Evolutionary conservation across 371 early-diverging fungal genomes (phyloP).

Genomic region (Rhizomucor miehei): DNA sequence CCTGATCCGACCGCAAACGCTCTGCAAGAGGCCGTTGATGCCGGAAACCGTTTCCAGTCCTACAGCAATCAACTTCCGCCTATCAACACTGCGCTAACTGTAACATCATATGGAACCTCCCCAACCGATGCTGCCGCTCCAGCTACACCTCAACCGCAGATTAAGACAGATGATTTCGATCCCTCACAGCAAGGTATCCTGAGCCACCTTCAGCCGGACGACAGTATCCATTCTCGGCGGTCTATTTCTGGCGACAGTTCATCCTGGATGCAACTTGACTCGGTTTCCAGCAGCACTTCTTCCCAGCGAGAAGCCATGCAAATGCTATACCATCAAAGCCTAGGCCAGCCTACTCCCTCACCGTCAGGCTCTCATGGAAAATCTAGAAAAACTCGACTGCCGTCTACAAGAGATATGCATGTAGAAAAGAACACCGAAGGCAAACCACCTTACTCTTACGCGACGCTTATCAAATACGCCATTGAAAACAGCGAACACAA

Average conservation of each 20-base stretch:
- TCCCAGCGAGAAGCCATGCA: conserved; percentile 3
- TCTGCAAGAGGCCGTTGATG: too few species aligned
- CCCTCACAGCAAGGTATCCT: conserved; percentile 9
- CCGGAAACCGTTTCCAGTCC: conserved; percentile 7
- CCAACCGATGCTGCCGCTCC: conserved; percentile 6
- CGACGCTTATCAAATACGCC: conserved; percentile 86
- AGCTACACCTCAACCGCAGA: not conserved
- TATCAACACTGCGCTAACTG: conserved; percentile 10
- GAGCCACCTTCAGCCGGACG: conserved; percentile 5
- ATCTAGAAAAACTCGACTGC: conserved; percentile 10
- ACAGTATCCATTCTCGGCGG: conserved; percentile 9
- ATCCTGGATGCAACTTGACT: conserved; percentile 2
- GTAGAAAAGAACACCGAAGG: conserved; percentile 34
- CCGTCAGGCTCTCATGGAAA: conserved; percentile 14
- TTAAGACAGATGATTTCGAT: not conserved
- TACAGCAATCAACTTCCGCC: conserved; percentile 19
- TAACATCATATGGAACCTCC: not conserved
- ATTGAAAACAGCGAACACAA: conserved; percentile 69
- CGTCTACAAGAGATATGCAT: conserved; percentile 20
- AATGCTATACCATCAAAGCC: conserved; percentile 10
- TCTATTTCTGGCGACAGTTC: conserved; percentile 7
- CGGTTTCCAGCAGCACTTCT: conserved; percentile 2
- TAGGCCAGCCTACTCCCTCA: conserved; percentile 19
- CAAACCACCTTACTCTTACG: conserved; percentile 86
- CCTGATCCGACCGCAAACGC: too few species aligned